Evolutionary conservation across 768 basidiomycete species (phyloP).

Genomic region (Asterophora lycoperdoides): DNA sequence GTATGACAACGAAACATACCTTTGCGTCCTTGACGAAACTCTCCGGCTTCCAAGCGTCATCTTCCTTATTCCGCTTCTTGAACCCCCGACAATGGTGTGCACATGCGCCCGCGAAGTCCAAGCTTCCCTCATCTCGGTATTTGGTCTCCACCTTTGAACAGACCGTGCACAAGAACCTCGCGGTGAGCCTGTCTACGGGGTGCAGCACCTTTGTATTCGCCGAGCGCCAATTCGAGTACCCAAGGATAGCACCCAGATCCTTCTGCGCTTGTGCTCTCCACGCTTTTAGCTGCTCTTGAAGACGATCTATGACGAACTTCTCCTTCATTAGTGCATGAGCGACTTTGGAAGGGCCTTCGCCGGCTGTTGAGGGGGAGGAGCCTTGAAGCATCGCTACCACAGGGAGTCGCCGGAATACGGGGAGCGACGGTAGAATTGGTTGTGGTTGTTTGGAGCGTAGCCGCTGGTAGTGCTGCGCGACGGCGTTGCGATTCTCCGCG

Average conservation of each 20-base stretch:
- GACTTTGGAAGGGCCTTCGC: slow-evolving; percentile 8
- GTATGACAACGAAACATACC: slow-evolving; percentile 28
- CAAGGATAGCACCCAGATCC: slow-evolving; percentile 43
- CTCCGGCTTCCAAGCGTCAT: slow-evolving; percentile 41
- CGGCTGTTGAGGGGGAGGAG: slow-evolving; percentile 15
- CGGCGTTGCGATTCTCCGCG: slow-evolving; percentile 27
- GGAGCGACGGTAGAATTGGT: slow-evolving; percentile 38
- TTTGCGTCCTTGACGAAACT: slow-evolving; percentile 57
- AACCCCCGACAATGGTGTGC: slow-evolving; percentile 48
- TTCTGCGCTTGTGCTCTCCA: slow-evolving; percentile 47
- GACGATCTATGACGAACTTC: slow-evolving; percentile 30
- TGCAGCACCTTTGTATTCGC: slow-evolving; percentile 44
- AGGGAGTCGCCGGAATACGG: slow-evolving; percentile 47
- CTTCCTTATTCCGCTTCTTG: slow-evolving; percentile 23
- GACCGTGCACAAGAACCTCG: slow-evolving; percentile 52
- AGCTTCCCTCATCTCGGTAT: slow-evolving; percentile 37
- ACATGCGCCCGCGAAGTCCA: slow-evolving; percentile 59
- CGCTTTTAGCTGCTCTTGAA: slow-evolving; percentile 39
- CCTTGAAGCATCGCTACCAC: slow-evolving; percentile 36
- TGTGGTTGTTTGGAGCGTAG: slow-evolving; percentile 33
- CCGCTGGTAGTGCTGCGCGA: slow-evolving; percentile 41
- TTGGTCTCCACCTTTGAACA: slow-evolving; percentile 38
- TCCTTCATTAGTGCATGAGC: slow-evolving; percentile 24
- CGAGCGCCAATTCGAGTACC: slow-evolving; percentile 47
- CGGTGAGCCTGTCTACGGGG: slow-evolving; percentile 55